Evolutionary conservation across 768 basidiomycete species (phyloP).

Genomic region (Hortiboletus flavorubellus): DNA sequence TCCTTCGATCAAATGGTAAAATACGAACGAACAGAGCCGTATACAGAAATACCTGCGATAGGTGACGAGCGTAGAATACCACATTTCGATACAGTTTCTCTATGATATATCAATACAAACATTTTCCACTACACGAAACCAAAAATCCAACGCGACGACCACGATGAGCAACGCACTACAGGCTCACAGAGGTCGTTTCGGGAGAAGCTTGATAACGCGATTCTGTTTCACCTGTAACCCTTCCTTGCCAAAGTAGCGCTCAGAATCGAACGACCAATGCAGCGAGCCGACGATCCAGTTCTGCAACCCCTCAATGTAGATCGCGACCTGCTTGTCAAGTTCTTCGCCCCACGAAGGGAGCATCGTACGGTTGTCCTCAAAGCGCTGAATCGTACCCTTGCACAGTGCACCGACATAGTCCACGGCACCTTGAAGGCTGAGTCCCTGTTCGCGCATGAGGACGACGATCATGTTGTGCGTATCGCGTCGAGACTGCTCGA

Average conservation of each 20-base stretch:
- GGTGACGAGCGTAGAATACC: background rate
- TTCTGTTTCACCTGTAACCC: conserved; percentile 54
- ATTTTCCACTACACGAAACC: background rate
- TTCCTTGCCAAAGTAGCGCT: conserved; percentile 63
- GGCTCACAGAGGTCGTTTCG: conserved; percentile 28
- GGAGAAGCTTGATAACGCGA: conserved; percentile 50
- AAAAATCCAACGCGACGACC: background rate
- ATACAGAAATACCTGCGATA: background rate
- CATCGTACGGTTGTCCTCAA: conserved; percentile 42
- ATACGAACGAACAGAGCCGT: conserved; percentile 10
- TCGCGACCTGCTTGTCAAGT: conserved; percentile 53
- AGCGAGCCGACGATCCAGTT: conserved; percentile 72
- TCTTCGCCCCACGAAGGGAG: conserved; percentile 64
- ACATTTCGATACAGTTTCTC: conserved; percentile 7
- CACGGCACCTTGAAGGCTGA: conserved; percentile 58
- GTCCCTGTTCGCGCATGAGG: conserved; percentile 57
- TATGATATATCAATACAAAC: conserved; percentile 2
- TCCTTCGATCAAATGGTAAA: conserved; percentile 6
- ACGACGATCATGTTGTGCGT: conserved; percentile 74
- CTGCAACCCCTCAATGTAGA: conserved; percentile 61
- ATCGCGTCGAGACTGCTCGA: conserved; percentile 66
- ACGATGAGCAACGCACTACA: background rate
- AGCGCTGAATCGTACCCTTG: conserved; percentile 49
- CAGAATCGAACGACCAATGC: conserved; percentile 70
- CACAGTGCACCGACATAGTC: conserved; percentile 64